phyloP scores from a whole-genome alignment of 192 early-diverging fungal genomes.

The Martensiomyces pterosporus region DNA sequence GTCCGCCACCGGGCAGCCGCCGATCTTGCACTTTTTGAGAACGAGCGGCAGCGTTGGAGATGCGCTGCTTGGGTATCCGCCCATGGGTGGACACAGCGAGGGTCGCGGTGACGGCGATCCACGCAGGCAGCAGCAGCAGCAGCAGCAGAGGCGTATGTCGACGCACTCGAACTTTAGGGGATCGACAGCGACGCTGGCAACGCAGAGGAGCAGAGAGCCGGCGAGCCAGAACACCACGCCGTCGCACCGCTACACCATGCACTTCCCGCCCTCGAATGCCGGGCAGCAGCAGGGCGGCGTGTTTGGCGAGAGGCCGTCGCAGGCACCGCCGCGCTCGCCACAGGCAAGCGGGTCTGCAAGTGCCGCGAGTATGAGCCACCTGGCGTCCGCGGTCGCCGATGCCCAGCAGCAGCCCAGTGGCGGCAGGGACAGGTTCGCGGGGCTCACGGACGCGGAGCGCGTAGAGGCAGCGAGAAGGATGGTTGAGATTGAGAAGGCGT shows the following conservation, averaged over 20 bases:
- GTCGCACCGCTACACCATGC: conserved; percentile 43
- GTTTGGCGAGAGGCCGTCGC: conserved; percentile 11
- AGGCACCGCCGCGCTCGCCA: conserved; percentile 9
- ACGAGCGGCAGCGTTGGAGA: conserved; percentile 22
- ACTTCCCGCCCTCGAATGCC: conserved; percentile 16
- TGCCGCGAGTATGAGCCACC: conserved; percentile 9
- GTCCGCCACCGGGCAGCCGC: conserved; percentile 21
- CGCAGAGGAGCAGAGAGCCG: conserved; percentile 4
- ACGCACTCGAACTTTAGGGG: conserved; percentile 1
- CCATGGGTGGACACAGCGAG: neutral
- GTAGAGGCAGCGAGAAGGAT: conserved; percentile 7
- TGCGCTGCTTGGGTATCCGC: conserved; percentile 28
- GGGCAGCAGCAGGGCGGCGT: conserved; percentile 3
- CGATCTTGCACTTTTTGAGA: conserved; percentile 24
- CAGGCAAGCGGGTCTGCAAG: conserved; percentile 11
- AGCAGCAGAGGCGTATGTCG: conserved; percentile 18
- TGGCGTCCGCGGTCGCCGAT: conserved; percentile 2
- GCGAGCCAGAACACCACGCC: conserved; percentile 11
- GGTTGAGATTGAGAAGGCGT: conserved; percentile 24
- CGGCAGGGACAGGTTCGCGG: conserved; percentile 14
- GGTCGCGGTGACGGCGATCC: too few relatives aligned
- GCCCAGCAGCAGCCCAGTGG: too few relatives aligned
- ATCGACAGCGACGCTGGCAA: neutral
- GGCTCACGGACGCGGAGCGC: conserved; percentile 13
- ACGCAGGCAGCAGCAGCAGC: neutral